A percentile compares a stretch with the other conserved stretches of the same genome.
Evolutionary conservation across 2,329 filamentous ascomycete species (phyloP).

Genomic region (Penicillium sclerotiorum): DNA sequence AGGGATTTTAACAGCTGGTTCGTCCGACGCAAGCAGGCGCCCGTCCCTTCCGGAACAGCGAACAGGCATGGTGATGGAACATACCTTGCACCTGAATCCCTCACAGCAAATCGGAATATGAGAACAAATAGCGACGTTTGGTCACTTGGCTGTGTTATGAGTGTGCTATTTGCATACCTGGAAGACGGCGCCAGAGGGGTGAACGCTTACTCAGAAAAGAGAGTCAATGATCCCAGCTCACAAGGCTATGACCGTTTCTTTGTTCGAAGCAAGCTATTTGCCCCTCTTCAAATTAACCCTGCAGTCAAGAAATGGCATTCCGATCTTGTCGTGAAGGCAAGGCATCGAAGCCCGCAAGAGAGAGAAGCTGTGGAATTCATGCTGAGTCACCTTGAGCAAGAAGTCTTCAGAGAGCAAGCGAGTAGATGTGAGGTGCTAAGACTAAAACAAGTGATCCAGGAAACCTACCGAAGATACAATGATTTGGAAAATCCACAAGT

Average conservation of each 20-base stretch:
- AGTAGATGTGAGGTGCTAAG: conserved; percentile 19
- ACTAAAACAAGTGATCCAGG: background rate
- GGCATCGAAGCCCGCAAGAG: conserved; percentile 15
- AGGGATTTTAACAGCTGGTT: conserved; percentile 19
- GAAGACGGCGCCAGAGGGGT: conserved; percentile 34
- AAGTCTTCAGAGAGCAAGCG: conserved; percentile 27
- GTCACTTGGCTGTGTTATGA: conserved; percentile 47
- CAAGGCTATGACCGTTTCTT: conserved; percentile 24
- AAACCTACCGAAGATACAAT: background rate
- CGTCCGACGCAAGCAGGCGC: background rate
- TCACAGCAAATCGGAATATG: conserved; percentile 28
- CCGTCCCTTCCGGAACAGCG: background rate
- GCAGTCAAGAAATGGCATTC: conserved; percentile 18
- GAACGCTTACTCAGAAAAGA: conserved; percentile 17
- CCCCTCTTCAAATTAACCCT: conserved; percentile 5
- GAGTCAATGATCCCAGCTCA: conserved; percentile 22
- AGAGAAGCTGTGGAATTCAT: conserved; percentile 26
- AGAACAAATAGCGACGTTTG: conserved; percentile 44
- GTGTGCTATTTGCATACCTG: conserved; percentile 43
- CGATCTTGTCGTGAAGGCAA: conserved; percentile 10
- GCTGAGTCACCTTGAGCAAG: conserved; percentile 30
- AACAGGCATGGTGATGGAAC: conserved; percentile 28
- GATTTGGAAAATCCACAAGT: background rate
- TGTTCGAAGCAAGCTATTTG: background rate
- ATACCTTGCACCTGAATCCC: conserved; percentile 42